phyloP scores from a whole-genome alignment of 2,329 filamentous ascomycete genomes.

The Trichoderma sp. region DNA sequence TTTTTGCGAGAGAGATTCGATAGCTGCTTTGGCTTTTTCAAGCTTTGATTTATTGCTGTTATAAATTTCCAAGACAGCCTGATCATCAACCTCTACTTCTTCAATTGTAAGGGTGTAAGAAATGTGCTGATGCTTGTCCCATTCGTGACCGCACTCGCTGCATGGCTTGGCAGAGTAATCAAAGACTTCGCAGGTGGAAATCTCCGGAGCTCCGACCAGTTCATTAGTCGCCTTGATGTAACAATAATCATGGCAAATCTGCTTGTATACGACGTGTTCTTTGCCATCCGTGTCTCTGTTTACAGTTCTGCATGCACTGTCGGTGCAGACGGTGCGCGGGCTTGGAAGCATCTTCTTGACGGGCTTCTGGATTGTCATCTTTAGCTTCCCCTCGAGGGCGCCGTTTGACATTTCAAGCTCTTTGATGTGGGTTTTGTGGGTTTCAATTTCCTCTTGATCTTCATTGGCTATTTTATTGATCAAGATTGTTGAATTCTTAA shows the following conservation, averaged over 20 bases:
- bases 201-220: neutral
- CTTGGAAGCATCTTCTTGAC: neutral
- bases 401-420: neutral
- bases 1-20: neutral
- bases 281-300: neutral
- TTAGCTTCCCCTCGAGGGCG: neutral
- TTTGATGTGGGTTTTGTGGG: neutral
- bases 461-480: neutral
- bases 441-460: neutral
- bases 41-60: neutral
- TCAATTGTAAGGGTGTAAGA: neutral
- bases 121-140: neutral
- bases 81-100: neutral
- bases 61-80: neutral
- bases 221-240: neutral
- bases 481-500: neutral
- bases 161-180: neutral
- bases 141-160: neutral
- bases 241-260: neutral
- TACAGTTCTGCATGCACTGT: neutral
- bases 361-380: neutral
- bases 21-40: neutral
- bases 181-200: neutral
- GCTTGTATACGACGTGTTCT: neutral
- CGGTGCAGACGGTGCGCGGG: neutral